phyloP scores from a whole-genome alignment of 2,329 filamentous ascomycete species.

The Phialemonium atrogriseum region DNA sequence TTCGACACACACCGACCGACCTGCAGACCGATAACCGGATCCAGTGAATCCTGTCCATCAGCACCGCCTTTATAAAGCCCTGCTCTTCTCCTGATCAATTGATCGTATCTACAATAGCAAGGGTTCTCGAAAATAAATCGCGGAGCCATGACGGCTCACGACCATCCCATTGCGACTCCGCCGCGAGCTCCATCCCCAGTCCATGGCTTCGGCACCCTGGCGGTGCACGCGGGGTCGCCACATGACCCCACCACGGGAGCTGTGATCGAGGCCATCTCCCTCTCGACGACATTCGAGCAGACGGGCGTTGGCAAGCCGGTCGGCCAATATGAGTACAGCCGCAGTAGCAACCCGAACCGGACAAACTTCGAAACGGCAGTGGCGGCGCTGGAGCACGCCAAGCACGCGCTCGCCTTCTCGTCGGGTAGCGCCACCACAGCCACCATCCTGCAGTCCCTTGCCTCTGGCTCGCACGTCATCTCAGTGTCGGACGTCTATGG shows the following conservation, averaged over 20 bases:
- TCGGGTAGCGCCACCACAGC: constrained; percentile 93
- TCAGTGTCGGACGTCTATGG: constrained; percentile 97
- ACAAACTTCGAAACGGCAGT: constrained; percentile 90
- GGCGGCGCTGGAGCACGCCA: constrained; percentile 85
- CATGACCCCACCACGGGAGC: constrained; percentile 89
- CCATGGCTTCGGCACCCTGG: constrained; percentile 82
- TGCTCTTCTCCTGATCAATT: too few relatives aligned
- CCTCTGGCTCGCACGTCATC: constrained; percentile 85
- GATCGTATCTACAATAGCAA: too few relatives aligned
- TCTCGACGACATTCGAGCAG: constrained; percentile 96
- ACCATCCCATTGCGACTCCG: constrained; percentile 51
- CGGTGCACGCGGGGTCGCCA: constrained; percentile 86
- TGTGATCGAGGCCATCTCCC: constrained; percentile 91
- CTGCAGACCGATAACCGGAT: too few relatives aligned
- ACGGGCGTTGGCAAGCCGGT: constrained; percentile 78
- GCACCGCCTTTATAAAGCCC: too few relatives aligned
- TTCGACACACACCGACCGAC: too few relatives aligned
- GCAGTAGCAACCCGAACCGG: constrained; percentile 90
- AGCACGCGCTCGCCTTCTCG: constrained; percentile 87
- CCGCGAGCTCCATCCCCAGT: constrained; percentile 65
- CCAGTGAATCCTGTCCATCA: too few relatives aligned
- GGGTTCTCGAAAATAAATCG: too few relatives aligned
- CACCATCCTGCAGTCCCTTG: constrained; percentile 85
- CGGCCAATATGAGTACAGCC: constrained; percentile 85
- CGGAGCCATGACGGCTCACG: constrained; percentile 22